Percentiles rank a stretch among this genome's conserved stretches.
Conservation (phyloP, 139 green algal genomes). For the Tetradesmus obliquus region DNA sequence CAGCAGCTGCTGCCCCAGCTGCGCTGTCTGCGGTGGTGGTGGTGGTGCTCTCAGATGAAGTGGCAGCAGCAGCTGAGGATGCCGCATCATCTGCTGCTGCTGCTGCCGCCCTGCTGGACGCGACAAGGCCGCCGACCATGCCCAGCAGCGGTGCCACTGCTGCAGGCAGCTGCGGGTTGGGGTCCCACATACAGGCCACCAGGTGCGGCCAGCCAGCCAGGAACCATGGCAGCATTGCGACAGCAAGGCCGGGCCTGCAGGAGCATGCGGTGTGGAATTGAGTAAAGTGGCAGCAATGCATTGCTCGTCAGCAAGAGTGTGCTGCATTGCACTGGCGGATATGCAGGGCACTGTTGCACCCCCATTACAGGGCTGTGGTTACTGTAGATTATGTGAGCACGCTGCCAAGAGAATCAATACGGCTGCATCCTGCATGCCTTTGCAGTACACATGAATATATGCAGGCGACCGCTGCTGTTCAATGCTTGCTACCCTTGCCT, state of each 20-base stretch:
- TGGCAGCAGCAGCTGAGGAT: background rate
- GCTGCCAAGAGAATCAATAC: too few relatives aligned
- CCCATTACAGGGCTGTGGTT: too few relatives aligned
- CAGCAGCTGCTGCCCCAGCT: background rate
- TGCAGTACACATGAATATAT: background rate
- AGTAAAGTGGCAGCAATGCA: background rate
- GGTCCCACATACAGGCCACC: conserved; percentile 23
- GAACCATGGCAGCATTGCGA: conserved; percentile 30
- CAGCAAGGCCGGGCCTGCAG: conserved; percentile 26
- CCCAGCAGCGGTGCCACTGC: conserved; percentile 32
- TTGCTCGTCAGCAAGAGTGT: too few relatives aligned
- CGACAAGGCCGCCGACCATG: conserved; percentile 15
- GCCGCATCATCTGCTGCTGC: background rate
- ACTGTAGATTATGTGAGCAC: too few relatives aligned
- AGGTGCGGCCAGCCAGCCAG: conserved; percentile 23
- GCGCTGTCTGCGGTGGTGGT: background rate
- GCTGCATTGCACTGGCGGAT: background rate
- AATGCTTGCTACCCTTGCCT: background rate
- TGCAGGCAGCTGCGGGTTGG: conserved; percentile 23
- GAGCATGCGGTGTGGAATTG: background rate
- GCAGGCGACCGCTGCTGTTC: background rate
- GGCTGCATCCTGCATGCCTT: background rate
- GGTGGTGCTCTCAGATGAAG: background rate
- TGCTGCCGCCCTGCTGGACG: conserved; percentile 35
- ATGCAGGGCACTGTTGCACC: background rate